Base-by-base conservation (phyloP, 2,329 filamentous ascomycete genomes). In the Hypoxylon sp. region DNA sequence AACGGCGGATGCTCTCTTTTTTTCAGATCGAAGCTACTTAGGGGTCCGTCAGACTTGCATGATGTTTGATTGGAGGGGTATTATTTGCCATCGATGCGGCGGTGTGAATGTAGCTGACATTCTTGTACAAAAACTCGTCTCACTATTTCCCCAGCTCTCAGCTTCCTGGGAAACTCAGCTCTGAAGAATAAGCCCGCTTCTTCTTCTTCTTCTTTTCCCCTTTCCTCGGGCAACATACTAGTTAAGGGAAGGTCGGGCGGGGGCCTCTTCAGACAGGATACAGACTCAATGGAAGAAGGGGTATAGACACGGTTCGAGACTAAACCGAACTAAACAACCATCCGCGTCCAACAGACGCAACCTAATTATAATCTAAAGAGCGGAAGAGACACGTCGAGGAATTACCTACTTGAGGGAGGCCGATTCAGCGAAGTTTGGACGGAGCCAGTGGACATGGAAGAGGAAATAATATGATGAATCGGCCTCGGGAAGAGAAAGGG, bases 281-380 rank as follows among this genome's bases (percentile, higher is more conserved):
- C 53, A 59, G 50, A 65, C n/a, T 60, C 33, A 31, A 54, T 4
- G 54, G 54, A 42, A 24, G 55, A 42, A 24, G 55, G 63, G 55
- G 42, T 67, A 69, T 69, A 67, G 65, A 71, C 44, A 42, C 42
- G 59, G 65, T 51, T 70, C 50, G 39, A 39, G 61, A 58, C 58
- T 33, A 47, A 37, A 37, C 33, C n/a, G 29, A 17, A 19, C 33
- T 29, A 46, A 46, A 17, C 39, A 26, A 67, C 46, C 24, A 54
- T 52, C 26, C 48, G 50, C 66, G 56, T 66, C 53, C 13, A 13
- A 60, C 57, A 46, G 53, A 51, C 17, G 60, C 48, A 52, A 65
- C 63, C 47, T 70, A 70, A 70, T 67, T 13, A 63, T 70, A 67
- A 64, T 70, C 48, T 52, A 63, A 31, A 63, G 50, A 35, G 50